These are phyloP conservation scores for Trichomonascaceae sp. DNA, from an alignment of 1,139 yeast genomes.

Conservation along the genomic window DNA sequence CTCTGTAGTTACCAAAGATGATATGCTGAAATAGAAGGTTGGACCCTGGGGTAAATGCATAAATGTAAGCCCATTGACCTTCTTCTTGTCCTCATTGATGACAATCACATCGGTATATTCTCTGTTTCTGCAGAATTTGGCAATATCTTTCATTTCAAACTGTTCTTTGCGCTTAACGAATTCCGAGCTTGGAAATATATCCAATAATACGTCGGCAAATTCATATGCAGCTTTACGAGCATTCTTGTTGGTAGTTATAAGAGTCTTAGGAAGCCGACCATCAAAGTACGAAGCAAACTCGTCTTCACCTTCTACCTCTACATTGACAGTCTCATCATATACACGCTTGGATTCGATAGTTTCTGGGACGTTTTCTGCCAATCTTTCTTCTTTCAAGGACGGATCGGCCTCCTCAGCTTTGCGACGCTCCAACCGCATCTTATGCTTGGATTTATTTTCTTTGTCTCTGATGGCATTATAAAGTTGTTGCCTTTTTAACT, in stretches of 20 bases:
- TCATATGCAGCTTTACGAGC: slow-evolving; percentile 86
- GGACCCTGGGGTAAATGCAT: slow-evolving; percentile 95
- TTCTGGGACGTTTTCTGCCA: slow-evolving; percentile 72
- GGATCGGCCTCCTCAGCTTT: slow-evolving; percentile 81
- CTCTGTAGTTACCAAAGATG: slow-evolving; percentile 55
- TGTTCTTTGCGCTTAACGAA: slow-evolving; percentile 85
- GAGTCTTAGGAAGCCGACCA: slow-evolving; percentile 67
- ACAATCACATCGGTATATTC: slow-evolving; percentile 83
- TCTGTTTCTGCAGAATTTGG: slow-evolving; percentile 70
- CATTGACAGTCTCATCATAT: slow-evolving; percentile 78
- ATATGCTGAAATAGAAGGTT: slow-evolving; percentile 78
- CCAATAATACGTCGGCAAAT: slow-evolving; percentile 81
- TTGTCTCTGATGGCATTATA: slow-evolving; percentile 70
- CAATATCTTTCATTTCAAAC: slow-evolving; percentile 79
- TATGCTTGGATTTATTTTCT: slow-evolving; percentile 70
- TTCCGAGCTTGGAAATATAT: slow-evolving; percentile 76
- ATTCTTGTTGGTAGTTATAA: slow-evolving; percentile 79
- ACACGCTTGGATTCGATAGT: slow-evolving; percentile 87
- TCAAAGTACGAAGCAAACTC: slow-evolving; percentile 63
- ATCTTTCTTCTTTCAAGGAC: slow-evolving; percentile 69
- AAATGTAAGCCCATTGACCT: slow-evolving; percentile 84
- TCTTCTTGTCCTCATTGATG: slow-evolving; percentile 88
- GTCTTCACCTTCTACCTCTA: slow-evolving; percentile 75
- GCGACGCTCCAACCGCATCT: slow-evolving; percentile 67
- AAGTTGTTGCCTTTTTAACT: slow-evolving; percentile 72